Percentiles rank a stretch among this genome's conserved stretches.
phyloP scores from a whole-genome alignment of 805 yeast species.

The Deakozyma indianensis region DNA sequence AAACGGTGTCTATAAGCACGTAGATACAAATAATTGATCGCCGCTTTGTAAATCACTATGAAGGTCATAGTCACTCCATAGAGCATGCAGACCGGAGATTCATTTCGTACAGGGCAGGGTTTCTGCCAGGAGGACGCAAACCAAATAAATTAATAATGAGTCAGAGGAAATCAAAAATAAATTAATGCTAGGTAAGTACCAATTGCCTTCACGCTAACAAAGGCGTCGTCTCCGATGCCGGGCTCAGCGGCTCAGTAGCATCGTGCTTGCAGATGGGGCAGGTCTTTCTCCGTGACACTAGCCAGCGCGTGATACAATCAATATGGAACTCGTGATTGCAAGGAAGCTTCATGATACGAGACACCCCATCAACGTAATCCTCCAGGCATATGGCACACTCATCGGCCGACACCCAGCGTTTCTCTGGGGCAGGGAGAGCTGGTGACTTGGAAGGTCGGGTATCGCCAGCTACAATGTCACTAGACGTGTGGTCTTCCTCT shows the following conservation, averaged over 20 bases:
- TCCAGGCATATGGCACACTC: conserved; percentile 52
- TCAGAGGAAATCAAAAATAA: background rate
- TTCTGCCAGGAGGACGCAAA: too few species aligned
- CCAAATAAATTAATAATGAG: too few species aligned
- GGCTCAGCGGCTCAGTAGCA: background rate
- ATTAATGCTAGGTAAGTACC: background rate
- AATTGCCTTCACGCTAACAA: background rate
- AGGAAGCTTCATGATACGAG: conserved; percentile 37
- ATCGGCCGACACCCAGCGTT: conserved; percentile 28
- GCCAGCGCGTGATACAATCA: conserved; percentile 45
- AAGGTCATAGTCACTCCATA: too few species aligned
- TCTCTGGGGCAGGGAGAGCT: conserved; percentile 12
- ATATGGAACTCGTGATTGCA: conserved; percentile 51
- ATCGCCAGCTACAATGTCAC: background rate
- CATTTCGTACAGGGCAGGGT: too few species aligned
- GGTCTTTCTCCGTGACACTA: conserved; percentile 34
- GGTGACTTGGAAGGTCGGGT: background rate
- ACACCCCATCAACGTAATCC: conserved; percentile 31
- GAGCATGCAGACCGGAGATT: too few species aligned
- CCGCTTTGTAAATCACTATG: too few species aligned
- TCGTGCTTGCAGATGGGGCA: conserved; percentile 48
- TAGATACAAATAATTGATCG: too few species aligned
- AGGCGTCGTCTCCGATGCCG: background rate
- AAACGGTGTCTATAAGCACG: too few species aligned
- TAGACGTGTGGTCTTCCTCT: background rate